Conservation (phyloP, 139 green algal species). For the Tetratostichococcus sp. region DNA sequence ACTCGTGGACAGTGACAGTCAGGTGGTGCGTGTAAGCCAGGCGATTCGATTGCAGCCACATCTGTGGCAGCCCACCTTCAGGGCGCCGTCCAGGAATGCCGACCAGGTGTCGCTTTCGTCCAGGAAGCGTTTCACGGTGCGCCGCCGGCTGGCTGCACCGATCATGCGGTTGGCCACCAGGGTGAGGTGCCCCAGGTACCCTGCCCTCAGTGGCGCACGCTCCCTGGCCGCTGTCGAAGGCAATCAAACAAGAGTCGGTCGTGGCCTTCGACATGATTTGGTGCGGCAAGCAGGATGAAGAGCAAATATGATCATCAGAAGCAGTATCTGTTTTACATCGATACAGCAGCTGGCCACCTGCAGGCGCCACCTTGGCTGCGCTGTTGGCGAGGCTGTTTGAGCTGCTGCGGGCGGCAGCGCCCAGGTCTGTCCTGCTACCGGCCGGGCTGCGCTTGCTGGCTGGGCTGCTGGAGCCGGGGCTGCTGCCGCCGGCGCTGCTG, state of each 20-base stretch:
- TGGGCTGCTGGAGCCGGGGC: not conserved
- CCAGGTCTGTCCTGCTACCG: too few species aligned
- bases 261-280: too few species aligned
- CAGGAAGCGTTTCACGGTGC: slow-evolving; percentile 31
- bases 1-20: too few species aligned
- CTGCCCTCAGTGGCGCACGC: slow-evolving; percentile 53
- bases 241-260: too few species aligned
- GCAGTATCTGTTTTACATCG: too few species aligned
- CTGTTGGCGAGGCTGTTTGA: not conserved
- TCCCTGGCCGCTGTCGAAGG: not conserved
- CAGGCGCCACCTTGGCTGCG: slow-evolving; percentile 2
- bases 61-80: not conserved
- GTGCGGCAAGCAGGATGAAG: too few species aligned
- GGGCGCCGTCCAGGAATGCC: not conserved
- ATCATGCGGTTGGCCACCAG: slow-evolving; percentile 56
- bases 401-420: too few species aligned
- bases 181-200: slow-evolving; percentile 83
- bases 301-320: too few species aligned
- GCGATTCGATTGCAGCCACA: not conserved
- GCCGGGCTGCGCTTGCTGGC: not conserved
- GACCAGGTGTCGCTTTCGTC: not conserved
- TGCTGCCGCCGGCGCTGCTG: not conserved
- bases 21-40: not conserved
- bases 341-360: too few species aligned
- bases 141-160: slow-evolving; percentile 10